phyloP scores from a whole-genome alignment of 441 rosid genomes.

The Breynia disticha region DNA sequence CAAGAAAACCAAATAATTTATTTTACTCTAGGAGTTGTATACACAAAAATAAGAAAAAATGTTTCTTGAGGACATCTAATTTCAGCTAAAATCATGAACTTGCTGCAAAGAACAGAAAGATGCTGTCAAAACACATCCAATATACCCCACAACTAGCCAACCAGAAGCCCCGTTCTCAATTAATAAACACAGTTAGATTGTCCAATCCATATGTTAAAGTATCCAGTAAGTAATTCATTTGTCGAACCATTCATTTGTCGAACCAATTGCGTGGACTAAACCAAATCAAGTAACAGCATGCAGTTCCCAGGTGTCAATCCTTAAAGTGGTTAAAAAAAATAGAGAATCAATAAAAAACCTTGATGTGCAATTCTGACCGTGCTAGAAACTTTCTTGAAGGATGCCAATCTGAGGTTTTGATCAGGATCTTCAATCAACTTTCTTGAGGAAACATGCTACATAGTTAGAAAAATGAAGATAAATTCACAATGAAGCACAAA shows the following conservation, averaged over 20 bases:
- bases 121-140: neutral
- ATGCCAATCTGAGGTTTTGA: constrained; percentile 24
- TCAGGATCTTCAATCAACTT: constrained; percentile 15
- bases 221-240: too few species aligned
- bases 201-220: neutral
- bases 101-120: neutral
- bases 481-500: neutral
- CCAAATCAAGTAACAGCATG: neutral
- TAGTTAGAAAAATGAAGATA: constrained; percentile 4
- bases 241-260: too few species aligned
- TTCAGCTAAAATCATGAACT: constrained; percentile 3
- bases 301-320: constrained; percentile 1
- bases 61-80: neutral
- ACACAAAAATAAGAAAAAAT: neutral
- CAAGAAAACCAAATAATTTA: constrained; percentile 2
- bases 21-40: constrained; percentile 1
- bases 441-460: constrained; percentile 1
- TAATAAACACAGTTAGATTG: neutral
- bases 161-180: neutral
- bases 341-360: constrained; percentile 27
- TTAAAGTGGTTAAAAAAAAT: neutral
- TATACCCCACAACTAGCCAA: neutral
- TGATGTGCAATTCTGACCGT: constrained; percentile 31
- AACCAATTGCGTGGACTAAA: neutral
- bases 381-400: constrained; percentile 23